Evolutionary conservation across 306 rosid species (phyloP).

Genomic region (Prunus mira): DNA sequence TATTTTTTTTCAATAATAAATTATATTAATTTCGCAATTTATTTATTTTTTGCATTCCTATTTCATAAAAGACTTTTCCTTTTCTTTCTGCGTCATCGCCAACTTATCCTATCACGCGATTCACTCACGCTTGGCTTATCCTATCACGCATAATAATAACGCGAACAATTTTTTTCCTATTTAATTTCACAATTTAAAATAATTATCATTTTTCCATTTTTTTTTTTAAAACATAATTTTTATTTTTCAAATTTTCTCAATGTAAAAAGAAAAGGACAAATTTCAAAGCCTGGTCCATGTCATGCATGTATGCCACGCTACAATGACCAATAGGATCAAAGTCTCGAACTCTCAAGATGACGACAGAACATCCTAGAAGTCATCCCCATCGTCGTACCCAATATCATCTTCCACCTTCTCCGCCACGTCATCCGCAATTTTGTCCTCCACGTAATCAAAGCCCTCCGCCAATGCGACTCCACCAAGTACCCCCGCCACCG

Average conservation of each 20-base stretch:
- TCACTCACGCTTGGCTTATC: too few relatives aligned
- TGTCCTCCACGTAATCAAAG: conserved; percentile 55
- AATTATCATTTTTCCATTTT: too few relatives aligned
- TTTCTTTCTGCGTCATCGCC: not conserved
- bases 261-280: not conserved
- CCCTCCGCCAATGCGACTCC: conserved; percentile 73
- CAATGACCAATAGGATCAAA: not conserved
- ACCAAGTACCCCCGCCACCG: conserved; percentile 66
- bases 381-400: conserved; percentile 40
- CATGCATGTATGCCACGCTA: too few relatives aligned
- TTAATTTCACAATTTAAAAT: too few relatives aligned
- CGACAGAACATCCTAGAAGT: conserved; percentile 23
- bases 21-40: too few relatives aligned
- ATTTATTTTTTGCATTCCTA: too few relatives aligned
- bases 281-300: not conserved
- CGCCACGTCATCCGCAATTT: conserved; percentile 57
- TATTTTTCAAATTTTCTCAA: not conserved
- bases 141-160: too few relatives aligned
- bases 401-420: conserved; percentile 61
- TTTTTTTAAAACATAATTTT: not conserved
- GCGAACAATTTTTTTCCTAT: too few relatives aligned
- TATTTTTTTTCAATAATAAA: too few relatives aligned
- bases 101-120: too few relatives aligned
- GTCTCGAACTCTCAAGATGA: not conserved
- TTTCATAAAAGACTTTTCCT: not conserved